These are phyloP conservation scores for Diaporthe eres DNA, from an alignment of 2,329 filamentous ascomycete genomes.

Conservation along the genomic window DNA sequence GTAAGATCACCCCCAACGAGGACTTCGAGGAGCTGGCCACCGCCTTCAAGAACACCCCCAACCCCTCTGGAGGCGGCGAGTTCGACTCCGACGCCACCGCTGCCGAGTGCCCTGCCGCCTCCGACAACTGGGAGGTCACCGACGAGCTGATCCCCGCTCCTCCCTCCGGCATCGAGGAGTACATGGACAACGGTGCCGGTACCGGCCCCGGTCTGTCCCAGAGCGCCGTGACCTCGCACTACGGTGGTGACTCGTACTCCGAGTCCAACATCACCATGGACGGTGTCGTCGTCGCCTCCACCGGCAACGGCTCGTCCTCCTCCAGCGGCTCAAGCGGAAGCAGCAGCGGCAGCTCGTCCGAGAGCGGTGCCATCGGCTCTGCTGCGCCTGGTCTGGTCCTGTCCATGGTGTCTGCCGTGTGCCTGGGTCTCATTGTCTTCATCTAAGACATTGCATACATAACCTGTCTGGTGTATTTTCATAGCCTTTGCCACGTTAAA, in stretches of 20 bases:
- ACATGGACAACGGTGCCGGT: conserved; percentile 68
- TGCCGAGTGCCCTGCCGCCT: conserved; percentile 64
- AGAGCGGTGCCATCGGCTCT: neutral
- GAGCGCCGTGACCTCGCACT: conserved; percentile 46
- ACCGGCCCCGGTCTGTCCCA: conserved; percentile 67
- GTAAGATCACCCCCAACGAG: conserved; percentile 66
- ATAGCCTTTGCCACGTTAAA: conserved; percentile 16
- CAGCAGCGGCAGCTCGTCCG: conserved; percentile 18
- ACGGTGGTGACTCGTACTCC: conserved; percentile 38
- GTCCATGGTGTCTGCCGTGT: conserved; percentile 22
- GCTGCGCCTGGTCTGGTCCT: conserved; percentile 22
- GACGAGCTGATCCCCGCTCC: conserved; percentile 65
- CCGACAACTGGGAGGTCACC: conserved; percentile 65
- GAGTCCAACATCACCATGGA: conserved; percentile 40
- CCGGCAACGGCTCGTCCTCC: conserved; percentile 29
- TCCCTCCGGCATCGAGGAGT: conserved; percentile 65
- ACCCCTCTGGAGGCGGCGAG: conserved; percentile 66
- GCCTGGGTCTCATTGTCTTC: conserved; percentile 24
- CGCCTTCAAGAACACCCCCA: conserved; percentile 64
- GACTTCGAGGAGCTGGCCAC: conserved; percentile 73
- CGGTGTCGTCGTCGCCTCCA: conserved; percentile 31
- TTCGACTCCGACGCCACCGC: conserved; percentile 63
- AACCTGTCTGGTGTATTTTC: conserved; percentile 20
- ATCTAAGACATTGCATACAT: conserved; percentile 17
- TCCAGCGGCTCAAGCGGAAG: conserved; percentile 16